phyloP scores from a whole-genome alignment of 2,329 filamentous ascomycete genomes.

The Sporothrix pallida region DNA sequence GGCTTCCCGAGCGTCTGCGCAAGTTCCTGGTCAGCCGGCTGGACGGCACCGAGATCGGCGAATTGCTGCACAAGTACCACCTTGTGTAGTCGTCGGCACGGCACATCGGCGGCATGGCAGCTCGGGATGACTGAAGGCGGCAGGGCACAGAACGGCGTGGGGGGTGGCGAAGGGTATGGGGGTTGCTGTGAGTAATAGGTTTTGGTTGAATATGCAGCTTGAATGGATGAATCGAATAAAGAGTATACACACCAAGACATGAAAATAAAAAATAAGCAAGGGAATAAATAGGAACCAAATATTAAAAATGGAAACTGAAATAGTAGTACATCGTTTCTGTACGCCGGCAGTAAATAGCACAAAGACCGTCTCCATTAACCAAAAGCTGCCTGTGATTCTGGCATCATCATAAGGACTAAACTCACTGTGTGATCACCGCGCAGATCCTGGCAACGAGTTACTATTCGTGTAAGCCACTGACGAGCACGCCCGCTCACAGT shows the following conservation, averaged over 20 bases:
- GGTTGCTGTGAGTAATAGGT: not conserved
- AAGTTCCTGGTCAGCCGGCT: slow-evolving; percentile 34
- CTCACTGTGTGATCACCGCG: no score
- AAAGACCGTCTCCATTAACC: no score
- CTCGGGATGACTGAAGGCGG: not conserved
- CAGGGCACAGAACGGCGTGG: not conserved
- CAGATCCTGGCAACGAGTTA: not conserved
- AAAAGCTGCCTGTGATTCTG: no score
- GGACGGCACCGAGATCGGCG: slow-evolving; percentile 37
- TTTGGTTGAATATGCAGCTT: no score
- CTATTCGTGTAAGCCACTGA: no score
- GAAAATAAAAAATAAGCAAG: not conserved
- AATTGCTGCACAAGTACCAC: slow-evolving; percentile 37
- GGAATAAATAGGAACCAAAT: no score
- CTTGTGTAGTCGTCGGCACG: slow-evolving; percentile 29
- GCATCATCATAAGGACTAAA: no score
- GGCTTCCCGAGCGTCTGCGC: slow-evolving; percentile 38
- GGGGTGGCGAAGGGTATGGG: not conserved
- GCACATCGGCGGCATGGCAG: not conserved
- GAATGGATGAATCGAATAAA: not conserved
- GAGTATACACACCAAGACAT: not conserved
- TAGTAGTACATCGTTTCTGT: no score
- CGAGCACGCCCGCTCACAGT: no score
- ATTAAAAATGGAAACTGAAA: no score
- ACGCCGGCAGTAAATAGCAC: no score